Evolutionary conservation across 2,329 filamentous ascomycete genomes (phyloP).

Genomic region (Clonostachys byssicola): DNA sequence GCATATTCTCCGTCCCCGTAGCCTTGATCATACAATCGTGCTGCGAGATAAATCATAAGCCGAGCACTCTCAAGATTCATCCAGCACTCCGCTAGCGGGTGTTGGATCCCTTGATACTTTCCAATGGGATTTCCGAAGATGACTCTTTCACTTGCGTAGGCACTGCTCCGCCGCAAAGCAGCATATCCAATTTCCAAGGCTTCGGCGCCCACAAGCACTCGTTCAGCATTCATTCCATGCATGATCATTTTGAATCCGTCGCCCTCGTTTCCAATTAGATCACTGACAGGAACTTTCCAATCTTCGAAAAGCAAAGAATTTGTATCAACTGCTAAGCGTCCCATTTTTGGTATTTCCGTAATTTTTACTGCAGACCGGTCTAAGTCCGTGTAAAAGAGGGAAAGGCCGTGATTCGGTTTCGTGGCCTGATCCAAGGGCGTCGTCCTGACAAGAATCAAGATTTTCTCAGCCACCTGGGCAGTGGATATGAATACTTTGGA

Average conservation of each 20-base stretch:
- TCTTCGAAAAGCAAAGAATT: slow-evolving; percentile 87
- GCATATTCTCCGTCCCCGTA: slow-evolving; percentile 42
- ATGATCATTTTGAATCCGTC: slow-evolving; percentile 77
- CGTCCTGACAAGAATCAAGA: slow-evolving; percentile 78
- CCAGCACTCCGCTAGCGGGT: slow-evolving; percentile 61
- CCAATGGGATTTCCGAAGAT: slow-evolving; percentile 64
- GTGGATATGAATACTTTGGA: slow-evolving; percentile 91
- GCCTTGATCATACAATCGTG: slow-evolving; percentile 54
- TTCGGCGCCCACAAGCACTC: slow-evolving; percentile 73
- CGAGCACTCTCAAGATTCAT: slow-evolving; percentile 63
- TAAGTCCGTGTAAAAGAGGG: slow-evolving; percentile 76
- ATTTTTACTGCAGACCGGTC: slow-evolving; percentile 64
- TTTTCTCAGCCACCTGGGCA: slow-evolving; percentile 75
- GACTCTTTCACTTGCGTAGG: slow-evolving; percentile 63
- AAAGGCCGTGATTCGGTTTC: slow-evolving; percentile 70
- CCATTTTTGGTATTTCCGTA: slow-evolving; percentile 79
- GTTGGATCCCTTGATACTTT: slow-evolving; percentile 60
- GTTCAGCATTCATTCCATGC: slow-evolving; percentile 76
- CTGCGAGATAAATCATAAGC: slow-evolving; percentile 60
- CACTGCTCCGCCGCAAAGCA: slow-evolving; percentile 55
- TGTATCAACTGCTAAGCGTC: slow-evolving; percentile 74
- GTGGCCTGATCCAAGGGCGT: slow-evolving; percentile 57
- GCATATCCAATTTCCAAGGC: slow-evolving; percentile 77
- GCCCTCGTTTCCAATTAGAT: slow-evolving; percentile 67
- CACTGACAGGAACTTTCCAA: slow-evolving; percentile 60